These are phyloP conservation scores for Leccinum solheimii DNA, from an alignment of 1,284 basidiomycete species.

Conservation along the genomic window DNA sequence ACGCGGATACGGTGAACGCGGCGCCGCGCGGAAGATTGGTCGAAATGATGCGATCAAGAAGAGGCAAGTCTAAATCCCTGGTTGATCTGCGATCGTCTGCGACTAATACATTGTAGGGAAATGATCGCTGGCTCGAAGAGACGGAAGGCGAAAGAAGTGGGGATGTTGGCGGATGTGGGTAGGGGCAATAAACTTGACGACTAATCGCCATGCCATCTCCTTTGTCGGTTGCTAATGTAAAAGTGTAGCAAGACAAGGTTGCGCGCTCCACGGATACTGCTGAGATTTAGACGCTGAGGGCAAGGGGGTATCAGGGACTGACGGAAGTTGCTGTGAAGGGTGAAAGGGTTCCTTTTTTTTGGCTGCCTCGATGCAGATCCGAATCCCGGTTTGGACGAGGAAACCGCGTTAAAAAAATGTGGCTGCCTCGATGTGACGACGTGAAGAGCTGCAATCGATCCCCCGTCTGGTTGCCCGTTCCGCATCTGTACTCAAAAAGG, in stretches of 20 bases:
- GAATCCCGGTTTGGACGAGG: conserved; percentile 25
- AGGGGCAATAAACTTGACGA: neutral
- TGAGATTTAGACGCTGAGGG: neutral
- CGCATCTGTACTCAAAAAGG: conserved; percentile 39
- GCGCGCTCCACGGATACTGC: neutral
- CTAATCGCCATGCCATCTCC: conserved; percentile 8
- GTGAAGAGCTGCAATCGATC: conserved; percentile 30
- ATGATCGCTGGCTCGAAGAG: conserved; percentile 75
- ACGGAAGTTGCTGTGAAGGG: conserved; percentile 4
- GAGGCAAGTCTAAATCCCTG: conserved; percentile 43
- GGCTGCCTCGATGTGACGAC: conserved; percentile 40
- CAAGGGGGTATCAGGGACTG: conserved; percentile 1
- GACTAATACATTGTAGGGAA: conserved; percentile 45
- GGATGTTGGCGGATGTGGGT: neutral
- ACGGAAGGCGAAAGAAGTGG: conserved; percentile 42
- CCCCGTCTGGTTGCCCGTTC: conserved; percentile 19
- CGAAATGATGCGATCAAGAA: conserved; percentile 73
- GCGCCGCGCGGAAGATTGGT: conserved; percentile 65
- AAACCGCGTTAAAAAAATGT: conserved; percentile 28
- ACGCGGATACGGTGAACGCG: conserved; percentile 71
- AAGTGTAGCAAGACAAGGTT: neutral
- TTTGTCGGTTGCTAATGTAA: conserved; percentile 9
- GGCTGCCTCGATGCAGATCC: conserved; percentile 29
- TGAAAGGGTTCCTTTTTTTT: conserved; percentile 18
- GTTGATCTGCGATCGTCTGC: neutral